phyloP scores from a whole-genome alignment of 805 yeast genomes.

The Debaryomyces prosopidis region DNA sequence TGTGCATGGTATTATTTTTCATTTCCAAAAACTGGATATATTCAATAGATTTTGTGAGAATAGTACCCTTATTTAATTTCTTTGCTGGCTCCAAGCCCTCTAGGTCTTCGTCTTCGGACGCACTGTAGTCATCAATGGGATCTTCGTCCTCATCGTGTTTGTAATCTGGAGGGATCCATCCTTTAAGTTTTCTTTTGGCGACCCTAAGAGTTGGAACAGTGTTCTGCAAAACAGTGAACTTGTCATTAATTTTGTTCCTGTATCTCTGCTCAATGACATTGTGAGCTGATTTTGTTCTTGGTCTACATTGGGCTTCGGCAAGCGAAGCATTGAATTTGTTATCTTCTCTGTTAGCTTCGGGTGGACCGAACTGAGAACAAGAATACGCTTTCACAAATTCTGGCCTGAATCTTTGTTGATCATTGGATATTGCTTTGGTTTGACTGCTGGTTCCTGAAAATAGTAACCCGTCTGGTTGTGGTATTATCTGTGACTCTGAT shows the following conservation, averaged over 20 bases:
- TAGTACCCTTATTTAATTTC: constrained; percentile 76
- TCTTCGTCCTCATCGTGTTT: constrained; percentile 5
- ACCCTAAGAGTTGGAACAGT: constrained; percentile 40
- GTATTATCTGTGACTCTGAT: no score
- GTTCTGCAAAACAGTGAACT: constrained; percentile 37
- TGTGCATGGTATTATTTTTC: constrained; percentile 50
- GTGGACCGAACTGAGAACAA: no score
- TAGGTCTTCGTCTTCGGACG: constrained; percentile 36
- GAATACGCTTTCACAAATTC: no score
- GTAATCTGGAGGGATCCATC: constrained; percentile 11
- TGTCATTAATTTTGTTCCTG: constrained; percentile 43
- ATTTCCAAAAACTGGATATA: constrained; percentile 72
- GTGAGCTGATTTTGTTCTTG: constrained; percentile 33
- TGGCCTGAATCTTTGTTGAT: no score
- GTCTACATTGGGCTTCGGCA: background rate
- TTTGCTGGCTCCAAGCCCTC: constrained; percentile 78
- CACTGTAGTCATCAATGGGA: background rate
- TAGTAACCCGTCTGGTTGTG: no score
- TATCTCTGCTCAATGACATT: constrained; percentile 45
- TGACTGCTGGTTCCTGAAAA: no score
- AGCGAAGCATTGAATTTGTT: no score
- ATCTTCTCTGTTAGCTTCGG: no score
- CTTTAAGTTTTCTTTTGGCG: constrained; percentile 21
- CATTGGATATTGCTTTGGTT: no score
- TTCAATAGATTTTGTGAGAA: constrained; percentile 75